A percentile compares a stretch with the other conserved stretches of the same genome.
These are phyloP conservation scores for Stemphylium lycopersici DNA, from an alignment of 2,329 filamentous ascomycete species.

Conservation along the genomic window DNA sequence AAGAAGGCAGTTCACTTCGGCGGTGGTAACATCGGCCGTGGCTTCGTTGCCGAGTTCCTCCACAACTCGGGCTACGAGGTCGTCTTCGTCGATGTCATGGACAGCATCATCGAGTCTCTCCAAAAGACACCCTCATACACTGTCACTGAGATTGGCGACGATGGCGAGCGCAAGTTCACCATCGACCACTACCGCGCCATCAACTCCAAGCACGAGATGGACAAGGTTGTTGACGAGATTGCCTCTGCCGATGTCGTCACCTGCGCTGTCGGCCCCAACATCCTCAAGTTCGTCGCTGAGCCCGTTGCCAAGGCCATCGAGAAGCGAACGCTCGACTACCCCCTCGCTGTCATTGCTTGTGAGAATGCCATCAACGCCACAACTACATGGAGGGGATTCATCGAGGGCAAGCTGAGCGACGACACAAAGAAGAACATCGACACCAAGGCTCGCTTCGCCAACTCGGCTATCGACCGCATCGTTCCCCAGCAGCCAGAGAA, in stretches of 20 bases:
- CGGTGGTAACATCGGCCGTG: constrained; percentile 61
- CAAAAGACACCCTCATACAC: constrained; percentile 79
- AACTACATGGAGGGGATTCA: constrained; percentile 81
- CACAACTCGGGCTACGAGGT: constrained; percentile 96
- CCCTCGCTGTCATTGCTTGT: constrained; percentile 92
- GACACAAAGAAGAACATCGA: constrained; percentile 71
- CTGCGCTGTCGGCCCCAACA: constrained; percentile 94
- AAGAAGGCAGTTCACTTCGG: constrained; percentile 62
- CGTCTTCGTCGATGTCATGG: constrained; percentile 93
- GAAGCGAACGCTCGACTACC: constrained; percentile 68
- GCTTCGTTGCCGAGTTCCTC: constrained; percentile 67
- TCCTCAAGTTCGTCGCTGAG: constrained; percentile 94
- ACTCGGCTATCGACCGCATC: constrained; percentile 98
- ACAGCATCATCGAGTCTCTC: constrained; percentile 77
- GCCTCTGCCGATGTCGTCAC: constrained; percentile 88
- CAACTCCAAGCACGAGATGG: constrained; percentile 88
- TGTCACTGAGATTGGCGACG: constrained; percentile 88
- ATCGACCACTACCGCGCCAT: constrained; percentile 97
- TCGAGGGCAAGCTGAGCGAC: constrained; percentile 74
- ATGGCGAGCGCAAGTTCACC: constrained; percentile 78
- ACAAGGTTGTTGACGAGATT: constrained; percentile 83
- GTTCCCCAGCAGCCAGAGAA: constrained; percentile 86
- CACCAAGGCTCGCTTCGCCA: constrained; percentile 85
- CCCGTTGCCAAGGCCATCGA: constrained; percentile 95
- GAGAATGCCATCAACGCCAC: constrained; percentile 98